phyloP scores from a whole-genome alignment of 768 basidiomycete genomes.

The Termitomyces eurrhizus region DNA sequence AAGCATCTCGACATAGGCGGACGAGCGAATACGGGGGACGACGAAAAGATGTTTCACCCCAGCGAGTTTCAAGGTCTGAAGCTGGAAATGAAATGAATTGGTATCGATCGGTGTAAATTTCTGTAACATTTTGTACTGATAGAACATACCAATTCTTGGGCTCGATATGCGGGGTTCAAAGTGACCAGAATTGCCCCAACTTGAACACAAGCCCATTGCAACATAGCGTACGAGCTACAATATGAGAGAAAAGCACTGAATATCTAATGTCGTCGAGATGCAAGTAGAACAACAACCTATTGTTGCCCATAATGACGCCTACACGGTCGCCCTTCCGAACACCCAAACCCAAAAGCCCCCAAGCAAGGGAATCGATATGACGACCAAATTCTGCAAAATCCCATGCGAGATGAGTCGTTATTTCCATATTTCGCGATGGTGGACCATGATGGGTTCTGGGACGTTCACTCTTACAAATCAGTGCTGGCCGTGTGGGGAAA shows the following conservation, averaged over 20 bases:
- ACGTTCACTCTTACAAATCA: slow-evolving; percentile 60
- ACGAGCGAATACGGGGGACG: slow-evolving; percentile 64
- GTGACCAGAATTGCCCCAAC: slow-evolving; percentile 83
- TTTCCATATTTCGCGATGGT: slow-evolving; percentile 42
- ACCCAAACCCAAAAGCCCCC: slow-evolving; percentile 66
- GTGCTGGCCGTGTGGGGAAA: slow-evolving; percentile 49
- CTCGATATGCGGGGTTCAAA: slow-evolving; percentile 76
- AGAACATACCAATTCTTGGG: slow-evolving; percentile 61
- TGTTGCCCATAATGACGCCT: slow-evolving; percentile 82
- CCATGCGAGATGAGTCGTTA: slow-evolving; percentile 61
- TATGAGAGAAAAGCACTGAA: not conserved
- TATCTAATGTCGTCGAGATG: not conserved
- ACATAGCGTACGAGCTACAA: slow-evolving; percentile 66
- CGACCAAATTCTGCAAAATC: slow-evolving; percentile 65
- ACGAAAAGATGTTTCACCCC: slow-evolving; percentile 68
- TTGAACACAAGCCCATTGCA: slow-evolving; percentile 86
- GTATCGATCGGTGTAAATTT: too few species aligned
- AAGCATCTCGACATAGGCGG: slow-evolving; percentile 61
- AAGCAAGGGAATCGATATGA: slow-evolving; percentile 63
- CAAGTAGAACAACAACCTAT: slow-evolving; percentile 47
- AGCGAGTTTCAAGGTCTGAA: slow-evolving; percentile 56
- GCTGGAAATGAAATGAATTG: slow-evolving; percentile 31
- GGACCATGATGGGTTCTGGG: slow-evolving; percentile 62
- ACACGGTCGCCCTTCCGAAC: slow-evolving; percentile 75
- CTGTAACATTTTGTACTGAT: not conserved